Base-by-base conservation (phyloP, 176 grass and related monocot species). In the Oropetium thomaeum region DNA sequence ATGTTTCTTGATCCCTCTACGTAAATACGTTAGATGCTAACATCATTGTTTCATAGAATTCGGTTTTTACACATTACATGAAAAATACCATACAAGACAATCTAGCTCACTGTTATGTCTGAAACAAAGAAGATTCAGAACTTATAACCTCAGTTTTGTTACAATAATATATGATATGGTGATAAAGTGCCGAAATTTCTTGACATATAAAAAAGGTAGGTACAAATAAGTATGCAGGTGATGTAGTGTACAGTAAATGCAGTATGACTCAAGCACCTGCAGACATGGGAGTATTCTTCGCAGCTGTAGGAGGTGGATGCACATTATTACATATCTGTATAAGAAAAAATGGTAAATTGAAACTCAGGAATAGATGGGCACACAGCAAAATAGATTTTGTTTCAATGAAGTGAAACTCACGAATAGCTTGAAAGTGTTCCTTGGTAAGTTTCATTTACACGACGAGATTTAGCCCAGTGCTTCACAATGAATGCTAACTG, bases 381-480 rank as follows among this genome's bases (percentile, higher is more conserved):
- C n/a, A n/a, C n/a, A 60, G 47, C 39, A 37, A 8, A 55, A 17
- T 5, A 76, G 9, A 32, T 63, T 71, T 30, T 68, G n/a, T n/a
- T 58, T 57, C 23, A 27, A 63, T 65, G 31, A 58, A 55, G 62
- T 27, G 60, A 44, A 67, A 90, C 96, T 94, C 74, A 98, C 96
- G 96, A 86, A 70, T 98, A 98, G 75, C 96, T 98, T 85, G 96
- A 98, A 75, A 98, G 96, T 55, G 96, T 98, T 82, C 96, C 96
- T 79, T 90, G 91, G 73, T 98, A 98, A 52, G 96, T 98, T 87
- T 90, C 89, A 86, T 98, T 98, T 75, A 98, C 91, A 76, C 89
- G 81, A 15, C 91, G 91, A 75, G 84, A 94, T 84, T 83, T 94
- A 72, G 96, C 96, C 96, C 91, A 98, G 77, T 98, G 89, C 85